Conservation (phyloP, 768 basidiomycete genomes). For the Mycena capillaripes region DNA sequence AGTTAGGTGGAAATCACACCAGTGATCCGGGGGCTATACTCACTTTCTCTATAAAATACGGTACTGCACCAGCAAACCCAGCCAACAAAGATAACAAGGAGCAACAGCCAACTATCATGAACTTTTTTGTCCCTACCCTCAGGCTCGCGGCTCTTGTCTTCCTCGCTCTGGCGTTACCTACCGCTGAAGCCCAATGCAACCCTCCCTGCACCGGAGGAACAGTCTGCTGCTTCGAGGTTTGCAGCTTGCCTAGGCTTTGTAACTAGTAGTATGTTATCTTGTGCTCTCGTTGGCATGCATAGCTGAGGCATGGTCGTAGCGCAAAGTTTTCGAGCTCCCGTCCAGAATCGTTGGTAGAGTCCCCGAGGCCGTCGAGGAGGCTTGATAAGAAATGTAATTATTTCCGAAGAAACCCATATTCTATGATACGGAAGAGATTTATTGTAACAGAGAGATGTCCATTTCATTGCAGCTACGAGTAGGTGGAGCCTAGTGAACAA, state of each 20-base stretch:
- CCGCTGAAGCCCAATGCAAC: constrained; percentile 11
- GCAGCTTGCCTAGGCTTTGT: constrained; percentile 4
- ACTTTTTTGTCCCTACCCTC: constrained; percentile 8
- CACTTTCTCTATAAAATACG: constrained; percentile 11
- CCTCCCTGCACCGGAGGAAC: not conserved
- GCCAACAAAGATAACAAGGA: constrained; percentile 1
- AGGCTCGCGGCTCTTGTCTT: constrained; percentile 10
- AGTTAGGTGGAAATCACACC: too few species aligned
- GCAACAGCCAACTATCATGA: constrained; percentile 4
- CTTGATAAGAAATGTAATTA: not conserved
- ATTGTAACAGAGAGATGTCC: constrained; percentile 1
- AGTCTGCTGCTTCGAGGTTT: not conserved
- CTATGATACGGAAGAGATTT: not conserved
- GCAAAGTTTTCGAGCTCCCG: constrained; percentile 3
- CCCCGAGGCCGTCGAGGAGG: constrained; percentile 6
- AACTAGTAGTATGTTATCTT: constrained; percentile 4
- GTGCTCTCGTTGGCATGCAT: constrained; percentile 5
- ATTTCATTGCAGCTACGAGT: constrained; percentile 4
- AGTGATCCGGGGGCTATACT: too few species aligned
- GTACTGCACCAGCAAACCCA: constrained; percentile 7
- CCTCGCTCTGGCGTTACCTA: constrained; percentile 13
- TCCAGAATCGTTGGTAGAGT: constrained; percentile 11
- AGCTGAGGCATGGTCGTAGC: constrained; percentile 13
- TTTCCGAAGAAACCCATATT: too few species aligned
- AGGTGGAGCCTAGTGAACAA: constrained; percentile 8